Evolutionary conservation across 2,329 filamentous ascomycete genomes (phyloP), one percentile per base, ranked within the genome.

Genomic region (Zasmidium citrigriseum): DNA sequence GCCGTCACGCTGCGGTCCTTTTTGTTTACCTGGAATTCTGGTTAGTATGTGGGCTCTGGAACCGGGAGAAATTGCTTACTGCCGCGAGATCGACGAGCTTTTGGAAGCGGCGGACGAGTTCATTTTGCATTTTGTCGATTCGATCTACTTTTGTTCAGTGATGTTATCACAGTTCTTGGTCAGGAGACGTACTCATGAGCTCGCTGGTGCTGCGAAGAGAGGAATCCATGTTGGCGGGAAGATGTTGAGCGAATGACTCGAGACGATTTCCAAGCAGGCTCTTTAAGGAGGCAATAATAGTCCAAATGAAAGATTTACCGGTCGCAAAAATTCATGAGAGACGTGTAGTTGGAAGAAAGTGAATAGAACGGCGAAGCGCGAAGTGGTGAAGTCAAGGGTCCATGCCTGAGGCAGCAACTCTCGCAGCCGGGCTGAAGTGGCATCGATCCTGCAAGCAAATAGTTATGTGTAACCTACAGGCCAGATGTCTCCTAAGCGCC

Each of bases 1-100:
- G 85, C 83, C 2, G 83, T 83, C 16, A 79, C 77, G 21, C 80
- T 81, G 60, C 83, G 78, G 65, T 83, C 83, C 34, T 76, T 76
- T 44, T 77, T 78, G 55, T 83, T 76, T 41, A 78, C 76, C 78
- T 84, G 25, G 12, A 4, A 25, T 14, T 9, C 20, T 46, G 27
- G 12, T 7, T 29, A 7, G 27, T 14, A 46, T 18, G 38, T 55
- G 16, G 58, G 34, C 24, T 12, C 16, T 11, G 12, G 21, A 5
- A 9, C 11, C n/a, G 22, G 22, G n/a, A 53, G 2, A 23, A 4
- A n/a, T 16, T 16, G 34, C 34, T 41, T 68, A 84, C 82, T 2
- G 80, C 78, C 10, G 82, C 79, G 44, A 81, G 80, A 5, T 78
- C 77, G 65, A 86, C 76, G 52, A 86, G 80, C 45, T 81, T 82